These are phyloP conservation scores for Mycosphaerelloides madeirae DNA, from an alignment of 2,329 filamentous ascomycete genomes.

Conservation along the genomic window DNA sequence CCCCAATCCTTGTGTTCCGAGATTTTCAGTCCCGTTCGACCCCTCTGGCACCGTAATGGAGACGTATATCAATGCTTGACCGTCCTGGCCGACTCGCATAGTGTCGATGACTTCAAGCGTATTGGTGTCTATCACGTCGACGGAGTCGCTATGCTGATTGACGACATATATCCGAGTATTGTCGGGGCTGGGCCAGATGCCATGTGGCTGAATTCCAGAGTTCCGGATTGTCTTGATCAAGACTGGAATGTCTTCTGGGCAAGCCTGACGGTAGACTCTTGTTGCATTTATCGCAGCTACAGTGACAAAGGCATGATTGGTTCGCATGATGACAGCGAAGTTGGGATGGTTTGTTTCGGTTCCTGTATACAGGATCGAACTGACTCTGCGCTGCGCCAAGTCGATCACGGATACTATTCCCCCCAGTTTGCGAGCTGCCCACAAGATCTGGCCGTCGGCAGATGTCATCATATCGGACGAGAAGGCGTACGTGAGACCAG, in stretches of 20 bases:
- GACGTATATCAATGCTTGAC: slow-evolving; percentile 5
- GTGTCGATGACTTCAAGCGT: slow-evolving; percentile 7
- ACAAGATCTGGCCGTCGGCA: slow-evolving; percentile 1
- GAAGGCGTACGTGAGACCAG: slow-evolving; percentile 6
- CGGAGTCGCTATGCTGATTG: slow-evolving; percentile 7
- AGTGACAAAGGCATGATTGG: slow-evolving; percentile 1
- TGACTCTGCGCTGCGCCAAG: not conserved
- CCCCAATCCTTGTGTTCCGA: slow-evolving; percentile 5
- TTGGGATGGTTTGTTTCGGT: slow-evolving; percentile 8
- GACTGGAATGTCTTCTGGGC: not conserved
- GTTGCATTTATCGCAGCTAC: slow-evolving; percentile 4
- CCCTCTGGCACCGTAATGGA: slow-evolving; percentile 1
- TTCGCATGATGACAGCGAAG: slow-evolving; percentile 4
- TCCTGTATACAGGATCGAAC: slow-evolving; percentile 1
- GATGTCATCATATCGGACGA: slow-evolving; percentile 9
- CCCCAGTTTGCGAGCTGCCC: slow-evolving; percentile 8
- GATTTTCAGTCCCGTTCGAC: slow-evolving; percentile 1
- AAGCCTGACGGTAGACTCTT: slow-evolving; percentile 1
- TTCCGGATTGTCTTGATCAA: not conserved
- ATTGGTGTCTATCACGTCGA: slow-evolving; percentile 7
- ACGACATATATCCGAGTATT: slow-evolving; percentile 9
- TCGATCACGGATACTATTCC: slow-evolving; percentile 6
- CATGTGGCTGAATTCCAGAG: slow-evolving; percentile 6
- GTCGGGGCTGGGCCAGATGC: slow-evolving; percentile 6
- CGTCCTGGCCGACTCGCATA: slow-evolving; percentile 3